These are phyloP conservation scores for Ambrosiella cleistominuta DNA, from an alignment of 2,329 filamentous ascomycete species.

Conservation along the genomic window DNA sequence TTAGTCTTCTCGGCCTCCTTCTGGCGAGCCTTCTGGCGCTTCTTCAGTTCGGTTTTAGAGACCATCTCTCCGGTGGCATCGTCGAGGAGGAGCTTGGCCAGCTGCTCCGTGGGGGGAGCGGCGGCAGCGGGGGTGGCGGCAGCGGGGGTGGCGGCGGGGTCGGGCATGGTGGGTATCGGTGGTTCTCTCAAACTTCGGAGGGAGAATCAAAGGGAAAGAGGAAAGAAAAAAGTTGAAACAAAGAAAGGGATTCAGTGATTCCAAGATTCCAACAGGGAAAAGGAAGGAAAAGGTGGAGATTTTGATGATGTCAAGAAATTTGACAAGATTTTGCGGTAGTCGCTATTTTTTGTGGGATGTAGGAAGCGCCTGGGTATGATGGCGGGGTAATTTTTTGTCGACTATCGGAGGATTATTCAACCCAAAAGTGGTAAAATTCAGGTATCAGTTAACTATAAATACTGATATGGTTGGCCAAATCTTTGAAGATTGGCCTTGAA, in stretches of 20 bases:
- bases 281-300: neutral
- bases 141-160: conserved; percentile 18
- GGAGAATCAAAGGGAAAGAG: neutral
- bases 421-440: neutral
- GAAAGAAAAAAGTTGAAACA: neutral
- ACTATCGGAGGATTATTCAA: conserved; percentile 4
- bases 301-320: neutral
- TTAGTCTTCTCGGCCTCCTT: conserved; percentile 77
- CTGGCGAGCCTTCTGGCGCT: conserved; percentile 79
- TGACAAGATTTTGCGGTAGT: neutral
- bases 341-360: conserved; percentile 9
- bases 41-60: conserved; percentile 85
- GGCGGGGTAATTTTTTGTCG: conserved; percentile 12
- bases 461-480: too few relatives aligned
- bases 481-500: too few relatives aligned
- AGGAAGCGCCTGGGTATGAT: conserved; percentile 3
- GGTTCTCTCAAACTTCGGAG: neutral
- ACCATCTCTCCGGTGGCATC: conserved; percentile 79
- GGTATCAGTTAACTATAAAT: too few relatives aligned
- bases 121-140: conserved; percentile 17
- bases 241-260: neutral
- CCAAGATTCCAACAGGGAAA: neutral
- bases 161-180: conserved; percentile 18
- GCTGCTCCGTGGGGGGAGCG: conserved; percentile 30
- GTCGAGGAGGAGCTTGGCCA: conserved; percentile 67